Evolutionary conservation across 768 basidiomycete species (phyloP).

Genomic region (Tulasnella sp.): DNA sequence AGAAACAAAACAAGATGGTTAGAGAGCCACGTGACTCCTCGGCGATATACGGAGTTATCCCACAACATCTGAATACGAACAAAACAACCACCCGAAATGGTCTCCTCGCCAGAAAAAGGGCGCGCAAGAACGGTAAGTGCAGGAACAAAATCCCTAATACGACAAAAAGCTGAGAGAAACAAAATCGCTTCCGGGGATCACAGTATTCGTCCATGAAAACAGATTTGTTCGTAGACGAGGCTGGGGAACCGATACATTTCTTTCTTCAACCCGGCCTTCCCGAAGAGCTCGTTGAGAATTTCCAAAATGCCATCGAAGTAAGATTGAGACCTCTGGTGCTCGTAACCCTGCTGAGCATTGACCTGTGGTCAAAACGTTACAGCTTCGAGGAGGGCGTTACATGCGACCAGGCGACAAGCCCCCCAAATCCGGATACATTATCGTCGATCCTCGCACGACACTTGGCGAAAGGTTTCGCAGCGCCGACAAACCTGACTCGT

Average conservation of each 20-base stretch:
- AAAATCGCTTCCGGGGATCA: background rate
- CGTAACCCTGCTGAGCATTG: background rate
- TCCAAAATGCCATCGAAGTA: conserved; percentile 1
- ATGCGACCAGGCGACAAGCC: background rate
- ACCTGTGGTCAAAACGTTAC: background rate
- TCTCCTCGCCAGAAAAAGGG: background rate
- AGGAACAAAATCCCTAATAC: background rate
- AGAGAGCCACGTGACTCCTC: too few relatives aligned
- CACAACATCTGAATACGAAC: too few relatives aligned
- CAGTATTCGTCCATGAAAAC: too few relatives aligned
- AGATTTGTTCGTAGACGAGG: conserved; percentile 1
- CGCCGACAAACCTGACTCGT: background rate
- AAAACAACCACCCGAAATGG: background rate
- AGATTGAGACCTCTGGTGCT: background rate
- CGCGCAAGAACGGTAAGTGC: background rate
- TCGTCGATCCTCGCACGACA: conserved; percentile 7
- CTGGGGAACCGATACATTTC: conserved; percentile 10
- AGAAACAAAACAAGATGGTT: too few relatives aligned
- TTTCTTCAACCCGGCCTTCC: conserved; percentile 7
- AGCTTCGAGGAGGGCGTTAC: conserved; percentile 1
- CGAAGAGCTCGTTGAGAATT: background rate
- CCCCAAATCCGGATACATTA: conserved; percentile 3
- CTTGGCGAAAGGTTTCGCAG: background rate
- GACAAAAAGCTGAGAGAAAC: background rate
- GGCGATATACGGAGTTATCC: too few relatives aligned